A percentile compares a stretch with the other conserved stretches of the same genome.
phyloP scores from a whole-genome alignment of 139 green algal genomes.

The Tetraselmis striata region DNA sequence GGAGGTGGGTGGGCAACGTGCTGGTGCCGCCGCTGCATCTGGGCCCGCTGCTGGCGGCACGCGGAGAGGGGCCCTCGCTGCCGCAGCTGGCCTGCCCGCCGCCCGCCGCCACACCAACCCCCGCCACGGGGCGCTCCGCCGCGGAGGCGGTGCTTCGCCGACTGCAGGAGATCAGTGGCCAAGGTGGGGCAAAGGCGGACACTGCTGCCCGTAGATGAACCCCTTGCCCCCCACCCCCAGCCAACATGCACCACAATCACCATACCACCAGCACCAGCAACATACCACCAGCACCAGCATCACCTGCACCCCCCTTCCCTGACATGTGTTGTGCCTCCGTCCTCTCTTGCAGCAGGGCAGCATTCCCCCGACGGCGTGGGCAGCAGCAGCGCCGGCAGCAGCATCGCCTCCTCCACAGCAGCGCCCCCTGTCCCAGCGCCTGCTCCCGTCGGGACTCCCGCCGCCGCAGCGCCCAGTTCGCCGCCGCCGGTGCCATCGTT shows the following conservation, averaged over 20 bases:
- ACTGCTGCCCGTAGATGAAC: too few species aligned
- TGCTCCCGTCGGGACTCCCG: neutral
- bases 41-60: neutral
- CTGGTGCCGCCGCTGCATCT: neutral
- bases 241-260: too few species aligned
- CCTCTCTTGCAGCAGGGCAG: neutral
- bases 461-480: neutral
- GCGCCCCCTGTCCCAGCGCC: neutral
- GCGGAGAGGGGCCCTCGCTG: neutral
- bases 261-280: too few species aligned
- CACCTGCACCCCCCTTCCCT: too few species aligned
- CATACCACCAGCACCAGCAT: too few species aligned
- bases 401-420: neutral
- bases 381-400: neutral
- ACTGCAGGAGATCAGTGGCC: neutral
- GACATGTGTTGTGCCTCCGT: too few species aligned
- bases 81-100: neutral
- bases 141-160: neutral
- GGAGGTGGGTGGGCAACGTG: neutral
- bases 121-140: neutral
- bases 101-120: neutral
- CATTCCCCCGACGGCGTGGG: neutral
- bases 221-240: neutral
- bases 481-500: neutral
- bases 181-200: neutral